Evolutionary conservation across 208 protist genomes (phyloP).

Genomic region (Crithidia mellificae): DNA sequence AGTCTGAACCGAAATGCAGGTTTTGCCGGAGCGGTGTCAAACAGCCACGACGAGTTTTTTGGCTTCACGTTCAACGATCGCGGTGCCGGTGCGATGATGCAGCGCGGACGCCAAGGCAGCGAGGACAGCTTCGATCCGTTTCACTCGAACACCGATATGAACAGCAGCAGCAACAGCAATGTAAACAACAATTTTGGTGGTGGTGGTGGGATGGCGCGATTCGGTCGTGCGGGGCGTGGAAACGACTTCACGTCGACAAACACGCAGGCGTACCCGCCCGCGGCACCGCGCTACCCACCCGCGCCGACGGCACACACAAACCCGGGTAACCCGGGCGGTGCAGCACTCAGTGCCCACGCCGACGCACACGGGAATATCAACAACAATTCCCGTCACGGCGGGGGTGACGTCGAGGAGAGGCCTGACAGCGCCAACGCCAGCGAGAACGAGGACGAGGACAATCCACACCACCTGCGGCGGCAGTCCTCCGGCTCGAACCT

Average conservation of each 20-base stretch:
- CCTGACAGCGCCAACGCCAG: background rate
- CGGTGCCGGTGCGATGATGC: background rate
- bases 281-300: slow-evolving; percentile 2
- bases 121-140: slow-evolving; percentile 24
- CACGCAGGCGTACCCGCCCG: background rate
- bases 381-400: background rate
- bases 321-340: background rate
- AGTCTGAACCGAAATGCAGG: background rate
- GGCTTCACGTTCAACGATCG: slow-evolving; percentile 28
- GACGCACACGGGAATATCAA: too few relatives aligned
- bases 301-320: background rate
- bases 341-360: too few relatives aligned
- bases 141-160: slow-evolving; percentile 2
- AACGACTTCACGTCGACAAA: background rate
- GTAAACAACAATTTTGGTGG: background rate
- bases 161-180: slow-evolving; percentile 4
- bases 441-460: background rate
- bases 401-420: background rate
- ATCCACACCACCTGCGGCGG: background rate
- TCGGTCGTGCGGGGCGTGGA: background rate
- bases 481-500: slow-evolving; percentile 1
- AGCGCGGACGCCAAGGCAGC: background rate
- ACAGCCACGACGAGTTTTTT: slow-evolving; percentile 13
- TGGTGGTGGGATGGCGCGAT: background rate
- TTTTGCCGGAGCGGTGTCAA: background rate